Evolutionary conservation across 106 monocot species (phyloP), one percentile per base, ranked within the genome.

Genomic region (Dendrobium chrysotoxum): DNA sequence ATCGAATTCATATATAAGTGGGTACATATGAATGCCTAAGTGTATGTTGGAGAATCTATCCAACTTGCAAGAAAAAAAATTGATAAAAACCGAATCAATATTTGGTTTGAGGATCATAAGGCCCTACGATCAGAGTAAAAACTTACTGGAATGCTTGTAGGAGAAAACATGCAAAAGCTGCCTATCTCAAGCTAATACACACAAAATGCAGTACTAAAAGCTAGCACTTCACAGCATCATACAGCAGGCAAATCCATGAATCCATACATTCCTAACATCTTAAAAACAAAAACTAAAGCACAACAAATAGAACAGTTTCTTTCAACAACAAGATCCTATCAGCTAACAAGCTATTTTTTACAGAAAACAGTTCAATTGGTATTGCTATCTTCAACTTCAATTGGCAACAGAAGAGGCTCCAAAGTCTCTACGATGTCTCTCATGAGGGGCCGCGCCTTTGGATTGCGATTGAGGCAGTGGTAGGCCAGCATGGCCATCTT

Each of bases 391-490:
- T 2, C 41, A 28, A 7, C 21, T 41, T 81, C 83, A 44, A 71
- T 20, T 35, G 87, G 54, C 9, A 74, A 17, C 77, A 88, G 92
- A 79, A 92, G 90, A 40, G 89, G 90, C 30, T 90, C 90, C 25
- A 92, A 82, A 5, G 81, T 68, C 46, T 86, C 81, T 18, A 92
- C 90, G 28, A 92, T 81, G 39, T 92, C 92, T 64, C 89, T 87
- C 89, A 92, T 92, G 8, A 88, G 83, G 41, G 92, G 92, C 80
- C 92, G 89, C 39, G 92, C 92, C 83, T 92, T 92, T 4, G 92
- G 92, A 50, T 92, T 86, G 4, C 79, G 81, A 74, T 83, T 87
- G 23, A 92, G 84, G 57, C 92, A 92, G 66, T 89, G 87, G 77
- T 85, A 84, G 12, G 90, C 92, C 25, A 92, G 77, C 81, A 80